Evolutionary conservation across 2,329 filamentous ascomycete species (phyloP), one percentile per base, ranked within the genome.

Genomic region (Trichoderma afroharzianum): DNA sequence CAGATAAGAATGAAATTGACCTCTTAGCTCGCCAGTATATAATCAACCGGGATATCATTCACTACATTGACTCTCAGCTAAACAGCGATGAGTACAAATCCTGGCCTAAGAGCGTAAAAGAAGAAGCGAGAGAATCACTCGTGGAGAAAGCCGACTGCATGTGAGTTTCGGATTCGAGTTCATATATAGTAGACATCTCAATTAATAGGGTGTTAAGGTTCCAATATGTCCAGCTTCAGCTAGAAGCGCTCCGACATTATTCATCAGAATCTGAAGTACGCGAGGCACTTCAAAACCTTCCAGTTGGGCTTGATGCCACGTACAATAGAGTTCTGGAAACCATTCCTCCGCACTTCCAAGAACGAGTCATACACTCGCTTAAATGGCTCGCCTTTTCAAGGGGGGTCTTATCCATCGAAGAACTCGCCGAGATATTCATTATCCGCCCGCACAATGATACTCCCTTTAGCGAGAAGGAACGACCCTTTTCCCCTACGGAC

Each of bases 171-270:
- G 11, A 1, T 24, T 14, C 5, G 3, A 1, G 5, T 50, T 3
- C 21, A 3, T 14, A 0, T 4, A 6, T 24, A 14, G 2, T 1
- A 5, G 11, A 14, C 0, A 14, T 6, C 0, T 12, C 1, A 24
- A 50, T 50, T 50, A 12, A 50, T 24, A 21, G n/a, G 12, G 47
- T 53, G 24, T 24, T 1, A 53, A 53, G 47, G 47, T 53, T 53
- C 47, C 47, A 53, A 24, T 53, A 53, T 21, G 47, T 53, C 47
- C 47, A 1, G 11, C 5, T 53, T 24, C 47, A 53, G 47, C 24
- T 50, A 14, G 47, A 50, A 50, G 47, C 47, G 3, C 47, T 50
- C n/a, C 47, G 1, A 1, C 6, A 0, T 14, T n/a, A 24, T 1
- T 14, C 9, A 53, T 53, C 47, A 0, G n/a, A 24, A 7, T 1